Conservation (phyloP, 345 rosid species). For the Erodium maritimum region DNA sequence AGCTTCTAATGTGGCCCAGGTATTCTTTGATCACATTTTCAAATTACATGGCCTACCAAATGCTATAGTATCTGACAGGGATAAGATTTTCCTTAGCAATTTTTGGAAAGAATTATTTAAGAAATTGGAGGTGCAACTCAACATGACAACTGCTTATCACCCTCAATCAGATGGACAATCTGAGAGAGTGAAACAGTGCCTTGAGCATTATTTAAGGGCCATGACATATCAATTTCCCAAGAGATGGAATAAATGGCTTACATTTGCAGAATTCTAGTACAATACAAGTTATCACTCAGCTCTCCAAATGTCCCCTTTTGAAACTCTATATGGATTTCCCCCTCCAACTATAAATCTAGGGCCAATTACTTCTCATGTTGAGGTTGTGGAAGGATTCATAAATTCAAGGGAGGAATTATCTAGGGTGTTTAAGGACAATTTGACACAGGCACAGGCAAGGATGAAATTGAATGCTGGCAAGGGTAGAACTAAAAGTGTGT, state of each 20-base stretch:
- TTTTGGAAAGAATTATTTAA: conserved; percentile 1
- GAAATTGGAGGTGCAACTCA: neutral
- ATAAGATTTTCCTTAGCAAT: neutral
- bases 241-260: too few relatives aligned
- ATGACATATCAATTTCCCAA: neutral
- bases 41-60: neutral
- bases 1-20: neutral
- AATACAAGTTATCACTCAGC: neutral
- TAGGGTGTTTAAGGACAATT: too few relatives aligned
- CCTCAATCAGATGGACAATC: neutral
- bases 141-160: neutral
- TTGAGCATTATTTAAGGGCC: neutral
- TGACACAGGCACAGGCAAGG: too few relatives aligned
- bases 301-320: neutral
- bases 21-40: neutral
- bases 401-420: too few relatives aligned
- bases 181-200: neutral
- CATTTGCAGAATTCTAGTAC: neutral
- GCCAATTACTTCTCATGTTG: too few relatives aligned
- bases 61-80: neutral
- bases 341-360: too few relatives aligned
- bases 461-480: too few relatives aligned
- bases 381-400: too few relatives aligned
- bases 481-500: too few relatives aligned
- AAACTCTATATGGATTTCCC: neutral